Evolutionary conservation across 495 filamentous ascomycete species (phyloP), one percentile per base, ranked within the genome.

Genomic region (Xylaria castorea): DNA sequence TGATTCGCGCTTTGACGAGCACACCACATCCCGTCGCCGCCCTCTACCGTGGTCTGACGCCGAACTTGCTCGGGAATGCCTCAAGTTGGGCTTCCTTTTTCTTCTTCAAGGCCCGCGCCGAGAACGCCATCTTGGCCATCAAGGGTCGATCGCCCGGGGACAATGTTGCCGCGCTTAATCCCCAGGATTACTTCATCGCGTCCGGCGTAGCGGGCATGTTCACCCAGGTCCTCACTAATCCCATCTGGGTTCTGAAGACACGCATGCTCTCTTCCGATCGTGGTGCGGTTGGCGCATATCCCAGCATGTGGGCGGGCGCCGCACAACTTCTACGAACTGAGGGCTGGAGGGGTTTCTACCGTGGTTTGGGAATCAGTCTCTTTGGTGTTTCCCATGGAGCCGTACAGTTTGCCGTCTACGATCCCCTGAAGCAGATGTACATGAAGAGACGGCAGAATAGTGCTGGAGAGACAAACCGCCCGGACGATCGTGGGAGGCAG

Each of bases 221-320:
- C 25, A 95, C 94, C 6, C 92, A 93, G 46, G 79, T 94, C 34
- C 83, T 92, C 72, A 98, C 97, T 62, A 99, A 99, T 79, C 96
- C 96, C 5, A 92, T 99, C 77, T 99, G 96, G 96, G 96, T 99
- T 7, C 89, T 99, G 79, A 98, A 98, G 81, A 99, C 96, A 3
- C 93, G 96, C 64, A 98, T 99, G 95, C 85, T 99, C 16, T 92
- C 94, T 40, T 94, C 91, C 3, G 91, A 94, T 75, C 87, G 87
- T 60, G 81, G 84, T 51, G 85, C 88, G 32, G 91, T 90, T 1
- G 93, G 93, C 66, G 95, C 95, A 6, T 99, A 98, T 82, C 83
- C 87, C n/a, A 90, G 88, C 71, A 91, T 97, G 80, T 83, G 83
- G 64, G 83, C 90, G 66, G 96, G 96, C 62, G 86, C 89, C 36